These are phyloP conservation scores for Phytopythium litorale DNA, from an alignment of 352 stramenopile species.

Conservation along the genomic window DNA sequence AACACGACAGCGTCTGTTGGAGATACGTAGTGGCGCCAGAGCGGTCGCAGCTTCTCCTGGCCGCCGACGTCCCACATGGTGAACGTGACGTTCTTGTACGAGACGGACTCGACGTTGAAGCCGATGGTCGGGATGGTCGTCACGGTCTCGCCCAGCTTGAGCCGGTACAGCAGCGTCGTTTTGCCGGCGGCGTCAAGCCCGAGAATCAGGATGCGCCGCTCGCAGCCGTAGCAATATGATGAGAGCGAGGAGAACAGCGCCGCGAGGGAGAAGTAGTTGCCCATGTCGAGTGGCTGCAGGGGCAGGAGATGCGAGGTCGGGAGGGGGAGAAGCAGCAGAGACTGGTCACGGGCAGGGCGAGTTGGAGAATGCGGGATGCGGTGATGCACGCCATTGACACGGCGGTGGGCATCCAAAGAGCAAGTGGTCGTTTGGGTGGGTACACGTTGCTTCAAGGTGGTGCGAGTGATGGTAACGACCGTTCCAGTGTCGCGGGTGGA, in stretches of 20 bases:
- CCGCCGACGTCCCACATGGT: constrained; percentile 83
- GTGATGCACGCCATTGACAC: neutral
- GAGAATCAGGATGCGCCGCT: constrained; percentile 84
- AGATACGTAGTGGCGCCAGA: constrained; percentile 74
- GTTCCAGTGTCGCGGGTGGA: neutral
- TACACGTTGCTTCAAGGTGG: neutral
- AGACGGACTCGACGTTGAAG: constrained; percentile 84
- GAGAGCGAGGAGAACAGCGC: constrained; percentile 24
- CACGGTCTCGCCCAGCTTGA: constrained; percentile 74
- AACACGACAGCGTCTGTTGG: constrained; percentile 79
- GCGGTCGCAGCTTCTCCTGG: constrained; percentile 29
- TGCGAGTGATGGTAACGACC: neutral
- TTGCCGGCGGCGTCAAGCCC: constrained; percentile 95
- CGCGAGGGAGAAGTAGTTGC: constrained; percentile 38
- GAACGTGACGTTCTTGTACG: constrained; percentile 70
- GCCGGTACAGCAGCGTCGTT: constrained; percentile 94
- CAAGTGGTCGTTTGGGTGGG: neutral
- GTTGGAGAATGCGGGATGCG: neutral
- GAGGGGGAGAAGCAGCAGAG: neutral
- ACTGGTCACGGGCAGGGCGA: neutral
- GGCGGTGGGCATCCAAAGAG: neutral
- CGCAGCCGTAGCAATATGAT: constrained; percentile 27
- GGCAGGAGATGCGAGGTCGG: too few species aligned
- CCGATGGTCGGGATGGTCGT: constrained; percentile 82
- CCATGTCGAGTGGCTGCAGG: constrained; percentile 19